Conservation (phyloP, 2,329 filamentous ascomycete genomes). For the Colletotrichum orchidophilum region DNA sequence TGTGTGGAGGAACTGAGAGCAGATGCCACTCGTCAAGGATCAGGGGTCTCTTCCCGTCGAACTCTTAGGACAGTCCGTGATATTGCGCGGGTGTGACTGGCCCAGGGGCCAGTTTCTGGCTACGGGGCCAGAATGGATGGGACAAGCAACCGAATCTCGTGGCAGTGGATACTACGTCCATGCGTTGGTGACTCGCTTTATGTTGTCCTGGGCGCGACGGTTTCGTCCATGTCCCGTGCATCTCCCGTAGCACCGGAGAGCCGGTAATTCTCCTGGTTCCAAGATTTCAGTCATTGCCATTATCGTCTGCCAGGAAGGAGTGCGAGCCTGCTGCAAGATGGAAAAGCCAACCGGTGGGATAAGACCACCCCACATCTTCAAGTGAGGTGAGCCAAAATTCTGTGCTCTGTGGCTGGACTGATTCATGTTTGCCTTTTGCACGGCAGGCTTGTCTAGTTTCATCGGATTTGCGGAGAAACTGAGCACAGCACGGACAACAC, state of each 20-base stretch:
- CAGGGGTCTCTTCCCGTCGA: background rate
- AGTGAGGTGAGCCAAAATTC: background rate
- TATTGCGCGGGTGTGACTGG: background rate
- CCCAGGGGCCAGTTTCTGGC: background rate
- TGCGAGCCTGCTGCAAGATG: too few species aligned
- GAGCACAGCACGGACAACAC: background rate
- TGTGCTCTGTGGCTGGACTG: constrained; percentile 1
- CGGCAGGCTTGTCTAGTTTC: constrained; percentile 2
- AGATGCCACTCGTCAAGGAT: background rate
- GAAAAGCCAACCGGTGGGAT: background rate
- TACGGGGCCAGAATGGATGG: background rate
- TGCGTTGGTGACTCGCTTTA: background rate
- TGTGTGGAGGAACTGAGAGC: background rate
- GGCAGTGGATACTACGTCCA: background rate
- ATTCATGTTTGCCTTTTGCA: constrained; percentile 22
- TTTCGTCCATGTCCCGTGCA: constrained; percentile 22
- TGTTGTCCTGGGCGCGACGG: background rate
- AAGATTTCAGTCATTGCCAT: background rate
- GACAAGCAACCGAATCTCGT: constrained; percentile 13
- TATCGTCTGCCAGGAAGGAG: background rate
- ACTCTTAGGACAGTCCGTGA: background rate
- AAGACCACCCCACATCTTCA: background rate
- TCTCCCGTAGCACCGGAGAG: constrained; percentile 7
- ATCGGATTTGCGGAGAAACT: background rate
- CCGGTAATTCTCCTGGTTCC: background rate